Percentiles rank a stretch among this genome's conserved stretches.
Evolutionary conservation across 768 basidiomycete genomes (phyloP).

Genomic region (Rhizopogon sp.): DNA sequence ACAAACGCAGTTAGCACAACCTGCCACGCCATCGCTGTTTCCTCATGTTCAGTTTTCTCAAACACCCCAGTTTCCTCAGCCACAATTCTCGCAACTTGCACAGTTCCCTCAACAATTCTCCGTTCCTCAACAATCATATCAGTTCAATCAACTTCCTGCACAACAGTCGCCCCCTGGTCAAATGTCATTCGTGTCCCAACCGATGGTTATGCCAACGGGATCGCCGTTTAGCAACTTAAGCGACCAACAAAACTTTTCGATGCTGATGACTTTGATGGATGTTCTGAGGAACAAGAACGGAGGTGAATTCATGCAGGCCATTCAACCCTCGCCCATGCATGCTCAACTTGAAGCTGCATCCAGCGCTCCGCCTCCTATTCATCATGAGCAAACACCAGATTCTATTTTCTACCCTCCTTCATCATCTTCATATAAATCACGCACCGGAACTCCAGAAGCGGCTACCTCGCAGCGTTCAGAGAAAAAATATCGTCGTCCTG

Average conservation of each 20-base stretch:
- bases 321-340: neutral
- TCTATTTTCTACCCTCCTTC: neutral
- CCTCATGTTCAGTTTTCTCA: constrained; percentile 9
- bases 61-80: constrained; percentile 14
- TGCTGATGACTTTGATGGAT: constrained; percentile 7
- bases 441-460: neutral
- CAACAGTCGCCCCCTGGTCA: neutral
- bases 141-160: neutral
- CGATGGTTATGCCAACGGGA: neutral
- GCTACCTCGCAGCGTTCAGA: neutral
- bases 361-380: neutral
- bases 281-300: constrained; percentile 6
- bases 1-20: constrained; percentile 15
- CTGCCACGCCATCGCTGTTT: neutral
- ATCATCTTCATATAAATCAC: neutral
- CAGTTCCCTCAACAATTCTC: constrained; percentile 13
- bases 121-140: constrained; percentile 3
- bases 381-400: neutral
- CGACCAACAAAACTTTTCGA: neutral
- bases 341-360: constrained; percentile 1
- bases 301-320: constrained; percentile 1
- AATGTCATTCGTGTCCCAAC: neutral
- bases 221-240: neutral
- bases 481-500: neutral
- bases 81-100: constrained; percentile 12